phyloP scores from a whole-genome alignment of 2,329 filamentous ascomycete genomes.

The Claviceps citrina region DNA sequence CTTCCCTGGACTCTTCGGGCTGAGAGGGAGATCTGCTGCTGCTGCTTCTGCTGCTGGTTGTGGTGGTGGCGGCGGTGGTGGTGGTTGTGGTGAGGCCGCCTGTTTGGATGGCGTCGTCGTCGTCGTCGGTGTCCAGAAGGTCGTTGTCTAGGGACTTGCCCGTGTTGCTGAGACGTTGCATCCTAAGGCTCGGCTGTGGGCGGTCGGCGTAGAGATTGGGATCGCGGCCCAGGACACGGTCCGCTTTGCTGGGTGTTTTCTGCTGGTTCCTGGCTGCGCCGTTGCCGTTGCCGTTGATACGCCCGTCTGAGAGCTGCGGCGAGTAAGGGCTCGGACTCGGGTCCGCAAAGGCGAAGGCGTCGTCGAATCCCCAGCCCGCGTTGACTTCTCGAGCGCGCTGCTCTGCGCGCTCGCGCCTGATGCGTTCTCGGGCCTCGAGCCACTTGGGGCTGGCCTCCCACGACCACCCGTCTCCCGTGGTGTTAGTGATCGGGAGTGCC shows the following conservation, averaged over 20 bases:
- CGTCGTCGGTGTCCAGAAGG: conserved; percentile 18
- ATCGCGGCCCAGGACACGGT: conserved; percentile 41
- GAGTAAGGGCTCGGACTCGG: neutral
- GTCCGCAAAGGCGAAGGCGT: neutral
- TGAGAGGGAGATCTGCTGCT: conserved; percentile 7
- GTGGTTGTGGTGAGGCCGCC: neutral
- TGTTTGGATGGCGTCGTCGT: conserved; percentile 8
- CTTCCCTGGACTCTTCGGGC: conserved; percentile 12
- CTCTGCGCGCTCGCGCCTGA: conserved; percentile 41
- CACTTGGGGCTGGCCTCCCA: conserved; percentile 81
- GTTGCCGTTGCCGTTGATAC: neutral
- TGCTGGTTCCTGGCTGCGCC: conserved; percentile 18
- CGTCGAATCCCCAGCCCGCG: conserved; percentile 47
- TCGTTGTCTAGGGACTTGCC: conserved; percentile 31
- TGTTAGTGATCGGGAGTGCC: conserved; percentile 69
- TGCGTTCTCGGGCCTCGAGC: conserved; percentile 51
- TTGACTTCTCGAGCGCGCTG: conserved; percentile 48
- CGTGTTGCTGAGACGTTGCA: conserved; percentile 31
- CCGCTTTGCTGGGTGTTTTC: conserved; percentile 39
- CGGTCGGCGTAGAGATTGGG: conserved; percentile 39
- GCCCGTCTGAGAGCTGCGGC: conserved; percentile 1
- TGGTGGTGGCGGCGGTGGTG: conserved; percentile 6
- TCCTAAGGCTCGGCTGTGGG: conserved; percentile 23
- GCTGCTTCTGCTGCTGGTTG: neutral
- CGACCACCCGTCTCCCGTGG: conserved; percentile 79